phyloP scores from a whole-genome alignment of 2,329 filamentous ascomycete species.

The Fusarium scirpi region DNA sequence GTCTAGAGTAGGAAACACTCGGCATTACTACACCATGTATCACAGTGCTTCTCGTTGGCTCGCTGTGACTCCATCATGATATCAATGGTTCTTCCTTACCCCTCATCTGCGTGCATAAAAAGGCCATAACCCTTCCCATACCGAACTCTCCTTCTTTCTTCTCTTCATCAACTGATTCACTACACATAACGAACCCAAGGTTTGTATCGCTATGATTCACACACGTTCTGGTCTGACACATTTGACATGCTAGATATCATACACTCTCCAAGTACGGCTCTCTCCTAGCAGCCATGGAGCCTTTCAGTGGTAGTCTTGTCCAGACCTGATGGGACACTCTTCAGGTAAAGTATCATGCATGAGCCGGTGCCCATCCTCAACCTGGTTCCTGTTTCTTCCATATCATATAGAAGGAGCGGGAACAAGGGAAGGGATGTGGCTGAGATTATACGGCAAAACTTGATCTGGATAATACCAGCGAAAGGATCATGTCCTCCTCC shows the following conservation, averaged over 20 bases:
- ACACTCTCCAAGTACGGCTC: slow-evolving; percentile 44
- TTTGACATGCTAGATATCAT: slow-evolving; percentile 42
- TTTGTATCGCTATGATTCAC: slow-evolving; percentile 25
- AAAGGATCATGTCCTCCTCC: slow-evolving; percentile 93
- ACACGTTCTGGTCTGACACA: slow-evolving; percentile 34
- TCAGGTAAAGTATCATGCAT: slow-evolving; percentile 66
- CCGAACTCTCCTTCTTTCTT: not conserved
- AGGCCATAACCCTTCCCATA: slow-evolving; percentile 3
- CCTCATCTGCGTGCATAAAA: slow-evolving; percentile 47
- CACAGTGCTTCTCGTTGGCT: slow-evolving; percentile 28
- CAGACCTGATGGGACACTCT: slow-evolving; percentile 51
- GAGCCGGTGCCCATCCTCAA: slow-evolving; percentile 68
- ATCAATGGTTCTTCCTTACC: slow-evolving; percentile 37
- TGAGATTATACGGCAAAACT: slow-evolving; percentile 97
- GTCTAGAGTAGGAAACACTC: slow-evolving; percentile 26
- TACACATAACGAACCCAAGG: slow-evolving; percentile 23
- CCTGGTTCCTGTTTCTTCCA: not conserved
- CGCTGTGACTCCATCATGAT: slow-evolving; percentile 36
- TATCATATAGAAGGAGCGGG: not conserved
- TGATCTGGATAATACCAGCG: slow-evolving; percentile 99
- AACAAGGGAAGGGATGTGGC: slow-evolving; percentile 48
- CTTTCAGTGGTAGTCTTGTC: slow-evolving; percentile 55
- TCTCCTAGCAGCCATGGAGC: slow-evolving; percentile 49
- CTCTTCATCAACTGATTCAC: slow-evolving; percentile 15
- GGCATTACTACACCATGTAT: slow-evolving; percentile 11